A percentile compares a stretch with the other conserved stretches of the same genome.
Conservation (phyloP, 108 stramenopile species). For the Pseudonitzschia pungens region DNA sequence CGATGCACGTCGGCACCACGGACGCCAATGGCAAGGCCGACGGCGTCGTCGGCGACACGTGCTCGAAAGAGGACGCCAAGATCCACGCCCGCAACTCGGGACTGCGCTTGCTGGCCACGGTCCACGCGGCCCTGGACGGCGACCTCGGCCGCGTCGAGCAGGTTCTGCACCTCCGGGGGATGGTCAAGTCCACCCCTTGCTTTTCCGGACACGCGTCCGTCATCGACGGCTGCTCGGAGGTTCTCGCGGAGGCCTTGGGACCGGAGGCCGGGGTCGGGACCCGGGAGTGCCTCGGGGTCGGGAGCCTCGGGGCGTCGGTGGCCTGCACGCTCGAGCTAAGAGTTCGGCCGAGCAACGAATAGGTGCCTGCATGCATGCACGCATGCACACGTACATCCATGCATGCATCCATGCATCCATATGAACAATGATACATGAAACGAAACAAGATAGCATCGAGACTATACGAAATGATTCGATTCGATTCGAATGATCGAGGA, state of each 20-base stretch:
- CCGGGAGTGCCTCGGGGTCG: neutral
- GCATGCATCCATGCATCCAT: too few species aligned
- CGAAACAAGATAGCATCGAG: too few species aligned
- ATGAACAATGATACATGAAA: too few species aligned
- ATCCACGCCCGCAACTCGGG: constrained; percentile 7
- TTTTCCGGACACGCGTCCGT: neutral
- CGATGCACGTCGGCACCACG: constrained; percentile 1
- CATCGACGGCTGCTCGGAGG: constrained; percentile 12
- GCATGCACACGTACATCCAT: too few species aligned
- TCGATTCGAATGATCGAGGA: too few species aligned
- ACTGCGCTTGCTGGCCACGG: neutral
- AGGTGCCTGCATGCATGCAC: too few species aligned
- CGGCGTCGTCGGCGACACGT: neutral
- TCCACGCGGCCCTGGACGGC: neutral
- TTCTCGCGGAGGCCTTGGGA: neutral
- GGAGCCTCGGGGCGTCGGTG: constrained; percentile 7
- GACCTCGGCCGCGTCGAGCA: constrained; percentile 5
- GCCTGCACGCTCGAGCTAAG: constrained; percentile 4
- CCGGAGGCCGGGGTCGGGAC: neutral
- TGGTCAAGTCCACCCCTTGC: neutral
- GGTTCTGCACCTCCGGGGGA: neutral
- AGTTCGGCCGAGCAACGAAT: neutral
- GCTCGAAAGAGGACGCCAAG: neutral
- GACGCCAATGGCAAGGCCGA: neutral
- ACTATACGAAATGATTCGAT: too few species aligned